Base-by-base conservation (phyloP, 768 basidiomycete genomes). In the Coprinopsis marcescibilis region DNA sequence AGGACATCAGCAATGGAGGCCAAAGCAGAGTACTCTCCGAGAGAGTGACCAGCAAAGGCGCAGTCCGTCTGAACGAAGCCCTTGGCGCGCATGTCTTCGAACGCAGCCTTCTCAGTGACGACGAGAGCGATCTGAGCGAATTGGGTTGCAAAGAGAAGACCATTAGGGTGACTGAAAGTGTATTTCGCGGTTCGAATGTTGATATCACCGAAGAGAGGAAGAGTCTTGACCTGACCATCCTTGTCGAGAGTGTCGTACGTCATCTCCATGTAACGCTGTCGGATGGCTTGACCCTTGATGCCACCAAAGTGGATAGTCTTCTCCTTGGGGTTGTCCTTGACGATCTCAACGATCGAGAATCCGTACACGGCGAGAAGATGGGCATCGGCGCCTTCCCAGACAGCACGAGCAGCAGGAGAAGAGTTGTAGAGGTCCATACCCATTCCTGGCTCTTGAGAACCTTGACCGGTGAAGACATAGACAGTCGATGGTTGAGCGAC, bases 241-340 rank as follows among this genome's bases (percentile, higher is more conserved):
- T 89, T 91, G 68, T 96, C 95, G 77, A 90, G 86, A 0, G 92
- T 84, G 61, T 97, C 94, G 71, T 97, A 98, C 3, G 89, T 87
- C 88, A 99, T 96, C 56, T 94, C 93, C 91, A 98, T 98, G 70
- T 99, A 99, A n/a, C 96, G 83, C 58, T 94, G 89, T 23, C 96
- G 89, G 53, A 98, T 98, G 2, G 85, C 94, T 63, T 98, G 95
- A 32, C 96, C 96, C 70, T 97, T 97, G 66, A 98, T 89, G 62
- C 96, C 96, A 73, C 96, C 96, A 55, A 99, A 99, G 66, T 99
- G 95, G 56, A 99, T 85, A 0, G 93, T 99, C 74, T 97, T 92
- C 66, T 89, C 83, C 75, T 93, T 96, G 15, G 95, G 94, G 64
- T 98, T 97, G 64, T 94, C 87, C 71, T 94, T 95, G 66, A 99